Evolutionary conservation across 176 grass and related monocot species (phyloP), one percentile per base, ranked within the genome.

Genomic region (Dactylis glomerata): DNA sequence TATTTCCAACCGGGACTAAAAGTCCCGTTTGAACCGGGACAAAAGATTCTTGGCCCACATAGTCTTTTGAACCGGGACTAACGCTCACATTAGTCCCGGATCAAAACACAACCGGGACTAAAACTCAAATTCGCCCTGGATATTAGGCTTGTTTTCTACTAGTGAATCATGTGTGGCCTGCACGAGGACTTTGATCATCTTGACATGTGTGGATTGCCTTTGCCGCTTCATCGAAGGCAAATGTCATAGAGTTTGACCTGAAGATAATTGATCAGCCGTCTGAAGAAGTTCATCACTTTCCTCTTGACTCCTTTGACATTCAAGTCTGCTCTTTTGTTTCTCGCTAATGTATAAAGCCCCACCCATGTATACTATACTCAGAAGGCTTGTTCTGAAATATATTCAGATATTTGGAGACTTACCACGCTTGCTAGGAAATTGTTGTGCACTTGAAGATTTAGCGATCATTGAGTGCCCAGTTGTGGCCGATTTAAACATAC

Each of bases 131-230:
- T n/a, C n/a, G n/a, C n/a, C n/a, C n/a, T n/a, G n/a, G n/a, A n/a
- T n/a, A n/a, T n/a, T n/a, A n/a, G n/a, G n/a, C n/a, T n/a, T n/a
- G n/a, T n/a, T n/a, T n/a, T n/a, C n/a, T n/a, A n/a, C n/a, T n/a
- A n/a, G n/a, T n/a, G n/a, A n/a, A n/a, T n/a, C 67, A 41, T 20
- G 22, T 69, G 34, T 23, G 66, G 10, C 33, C 66, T 69, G 20
- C 8, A 68, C 65, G 65, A 68, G 65, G 19, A 69, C 2, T 13
- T 40, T 40, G 20, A 69, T 23, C 66, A 69, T 69, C 31, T 41
- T 69, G 66, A 23, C 10, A 69, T 34, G 0, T n/a, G n/a, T 81
- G 84, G 77, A 81, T 80, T 63, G 0, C 22, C n/a, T 86, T 86
- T 73, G 67, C 84, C 15, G 3, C 52, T 73, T 56, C 16, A n/a